phyloP scores from a whole-genome alignment of 192 early-diverging fungal genomes.

The Coemansia javaensis region DNA sequence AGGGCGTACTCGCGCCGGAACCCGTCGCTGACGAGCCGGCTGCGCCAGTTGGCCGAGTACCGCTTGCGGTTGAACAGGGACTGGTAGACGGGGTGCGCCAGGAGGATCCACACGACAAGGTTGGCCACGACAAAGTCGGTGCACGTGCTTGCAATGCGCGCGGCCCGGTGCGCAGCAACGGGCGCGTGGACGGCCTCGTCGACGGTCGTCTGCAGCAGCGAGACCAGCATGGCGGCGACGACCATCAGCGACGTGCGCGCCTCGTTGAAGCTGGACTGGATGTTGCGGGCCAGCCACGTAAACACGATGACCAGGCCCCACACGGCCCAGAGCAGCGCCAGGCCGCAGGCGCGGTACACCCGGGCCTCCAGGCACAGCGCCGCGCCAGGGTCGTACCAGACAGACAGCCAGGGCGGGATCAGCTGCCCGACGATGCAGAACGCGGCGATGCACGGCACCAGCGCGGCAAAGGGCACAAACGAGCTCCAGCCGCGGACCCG shows the following conservation, averaged over 20 bases:
- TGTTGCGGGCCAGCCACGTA: conserved; percentile 30
- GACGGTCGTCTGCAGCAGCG: conserved; percentile 20
- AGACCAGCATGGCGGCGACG: conserved; percentile 14
- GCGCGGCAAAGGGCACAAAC: conserved; percentile 12
- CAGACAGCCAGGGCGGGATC: background rate
- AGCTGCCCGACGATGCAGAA: conserved; percentile 38
- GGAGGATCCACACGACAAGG: conserved; percentile 31
- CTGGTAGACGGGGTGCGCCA: conserved; percentile 32
- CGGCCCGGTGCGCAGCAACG: background rate
- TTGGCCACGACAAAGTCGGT: conserved; percentile 24
- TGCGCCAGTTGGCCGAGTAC: conserved; percentile 28
- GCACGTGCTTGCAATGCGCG: conserved; percentile 17
- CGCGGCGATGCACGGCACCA: conserved; percentile 44
- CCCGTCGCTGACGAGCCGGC: conserved; percentile 32
- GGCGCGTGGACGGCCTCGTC: conserved; percentile 6
- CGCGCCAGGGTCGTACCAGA: background rate
- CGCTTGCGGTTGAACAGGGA: conserved; percentile 31
- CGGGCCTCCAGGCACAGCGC: background rate
- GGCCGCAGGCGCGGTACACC: background rate
- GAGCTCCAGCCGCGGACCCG: conserved; percentile 16
- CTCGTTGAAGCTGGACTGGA: conserved; percentile 40
- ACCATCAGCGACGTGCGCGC: conserved; percentile 23
- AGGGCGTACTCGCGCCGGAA: conserved; percentile 20
- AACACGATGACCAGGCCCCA: conserved; percentile 8
- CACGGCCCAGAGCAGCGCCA: background rate